Base-by-base conservation (phyloP, 345 rosid species). In the Euphorbia pulcherrima region DNA sequence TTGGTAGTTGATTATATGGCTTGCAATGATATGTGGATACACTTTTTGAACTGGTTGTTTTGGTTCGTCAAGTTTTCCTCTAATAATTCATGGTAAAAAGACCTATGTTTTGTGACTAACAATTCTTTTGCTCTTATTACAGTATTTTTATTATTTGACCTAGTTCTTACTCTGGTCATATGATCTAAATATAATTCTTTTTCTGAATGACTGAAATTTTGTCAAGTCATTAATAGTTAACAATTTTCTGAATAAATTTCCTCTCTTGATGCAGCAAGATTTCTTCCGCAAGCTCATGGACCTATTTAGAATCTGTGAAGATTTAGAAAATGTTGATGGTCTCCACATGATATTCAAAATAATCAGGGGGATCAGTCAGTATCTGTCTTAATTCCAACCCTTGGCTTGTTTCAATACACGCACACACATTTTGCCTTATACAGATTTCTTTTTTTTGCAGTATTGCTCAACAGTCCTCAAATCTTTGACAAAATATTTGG, bases 271-370 rank as follows among this genome's bases (percentile, higher is more conserved):
- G 83, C 92, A 93, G 97, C 88, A 57, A 82, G 81, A 81, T 20
- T 89, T 89, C 83, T 84, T 93, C 80, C 82, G 64, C 72, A 88
- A 88, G 80, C 76, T 93, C 82, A 83, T 89, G 88, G 84, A 80
- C 24, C 63, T 91, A 27, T 93, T 93, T 72, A 85, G 80, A 74
- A 68, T 80, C 23, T 87, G 89, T 60, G 99, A 93, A 71, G 92
- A 82, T 66, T 63, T 79, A 72, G 88, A 88, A 44, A 75, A 85
- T 65, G 68, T 78, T 72, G 86, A 82, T 64, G 85, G 84, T 68
- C 95, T 91, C 66, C 92, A 86, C 80, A 80, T 85, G 91, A 88
- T 91, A 64, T 93, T 82, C 75, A 82, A 86, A 81, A 91, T 86
- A 66, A 84, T 94, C 78, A 86, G 80, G 82, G 88, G 90, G 72